These are phyloP conservation scores for Penicillium goetzii DNA, from an alignment of 495 filamentous ascomycete species.

Conservation along the genomic window DNA sequence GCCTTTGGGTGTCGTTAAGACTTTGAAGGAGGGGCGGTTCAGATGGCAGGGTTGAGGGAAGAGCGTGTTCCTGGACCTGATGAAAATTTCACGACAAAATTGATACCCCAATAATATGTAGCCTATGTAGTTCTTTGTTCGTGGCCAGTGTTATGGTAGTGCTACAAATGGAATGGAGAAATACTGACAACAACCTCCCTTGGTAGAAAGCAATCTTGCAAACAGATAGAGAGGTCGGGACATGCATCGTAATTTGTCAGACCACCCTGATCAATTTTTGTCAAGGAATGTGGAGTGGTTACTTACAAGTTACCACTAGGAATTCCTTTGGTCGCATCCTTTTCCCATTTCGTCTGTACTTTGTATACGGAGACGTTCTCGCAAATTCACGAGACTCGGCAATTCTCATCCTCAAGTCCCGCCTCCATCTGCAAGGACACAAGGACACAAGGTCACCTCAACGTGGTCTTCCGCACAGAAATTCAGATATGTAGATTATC, in stretches of 20 bases:
- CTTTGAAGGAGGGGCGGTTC: constrained; percentile 60
- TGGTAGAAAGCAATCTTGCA: not conserved
- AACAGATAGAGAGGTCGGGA: not conserved
- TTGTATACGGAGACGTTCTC: too few relatives aligned
- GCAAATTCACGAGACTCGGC: too few relatives aligned
- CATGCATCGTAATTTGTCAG: not conserved
- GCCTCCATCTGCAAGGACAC: too few relatives aligned
- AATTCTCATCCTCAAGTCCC: too few relatives aligned
- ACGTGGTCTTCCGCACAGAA: too few relatives aligned
- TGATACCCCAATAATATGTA: not conserved
- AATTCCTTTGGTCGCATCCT: too few relatives aligned
- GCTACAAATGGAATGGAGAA: not conserved
- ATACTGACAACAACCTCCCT: not conserved
- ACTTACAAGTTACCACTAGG: too few relatives aligned
- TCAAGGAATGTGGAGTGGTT: too few relatives aligned
- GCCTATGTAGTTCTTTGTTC: not conserved
- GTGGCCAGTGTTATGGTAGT: not conserved
- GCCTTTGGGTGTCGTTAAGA: constrained; percentile 68
- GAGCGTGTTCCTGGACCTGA: not conserved
- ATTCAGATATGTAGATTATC: too few relatives aligned
- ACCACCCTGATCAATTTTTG: too few relatives aligned
- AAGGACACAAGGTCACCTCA: too few relatives aligned
- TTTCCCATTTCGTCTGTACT: too few relatives aligned
- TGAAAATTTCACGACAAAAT: not conserved
- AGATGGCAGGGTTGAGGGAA: constrained; percentile 57